These are phyloP conservation scores for Hibiscus syriacus DNA, from an alignment of 345 rosid species.

Conservation along the genomic window DNA sequence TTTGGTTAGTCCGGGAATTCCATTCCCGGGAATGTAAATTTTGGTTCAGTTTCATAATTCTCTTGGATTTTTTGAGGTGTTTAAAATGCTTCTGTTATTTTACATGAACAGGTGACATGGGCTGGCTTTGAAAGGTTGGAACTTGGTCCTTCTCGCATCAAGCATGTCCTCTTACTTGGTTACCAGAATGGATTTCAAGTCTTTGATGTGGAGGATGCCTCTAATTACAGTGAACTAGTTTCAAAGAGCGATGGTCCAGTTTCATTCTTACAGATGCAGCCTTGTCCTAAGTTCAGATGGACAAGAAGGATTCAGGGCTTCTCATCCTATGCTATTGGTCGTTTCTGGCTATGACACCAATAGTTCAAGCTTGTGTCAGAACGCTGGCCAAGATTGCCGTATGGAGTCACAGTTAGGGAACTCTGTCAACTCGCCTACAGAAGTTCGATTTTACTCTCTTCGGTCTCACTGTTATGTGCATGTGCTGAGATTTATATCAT, in stretches of 20 bases:
- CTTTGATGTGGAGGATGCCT: no score
- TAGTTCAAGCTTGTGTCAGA: conserved; percentile 27
- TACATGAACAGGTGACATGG: conserved; percentile 70
- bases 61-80: neutral
- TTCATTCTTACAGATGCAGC: conserved; percentile 92
- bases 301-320: conserved; percentile 51
- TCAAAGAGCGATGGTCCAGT: conserved; percentile 79
- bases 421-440: conserved; percentile 43
- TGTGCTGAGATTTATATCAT: conserved; percentile 79
- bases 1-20: no score
- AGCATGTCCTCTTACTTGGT: conserved; percentile 71
- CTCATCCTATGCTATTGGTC: conserved; percentile 79
- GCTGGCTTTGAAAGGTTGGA: conserved; percentile 92
- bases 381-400: conserved; percentile 38
- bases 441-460: conserved; percentile 84
- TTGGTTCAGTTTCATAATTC: neutral
- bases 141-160: conserved; percentile 43
- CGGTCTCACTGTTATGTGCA: conserved; percentile 75
- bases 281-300: conserved; percentile 49
- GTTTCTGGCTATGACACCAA: conserved; percentile 69
- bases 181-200: no score
- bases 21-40: no score
- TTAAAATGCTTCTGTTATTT: neutral
- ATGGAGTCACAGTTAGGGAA: conserved; percentile 45
- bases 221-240: no score